Percentiles rank a stretch among this genome's conserved stretches.
phyloP scores from a whole-genome alignment of 192 early-diverging fungal genomes.

The Podila epicladia region DNA sequence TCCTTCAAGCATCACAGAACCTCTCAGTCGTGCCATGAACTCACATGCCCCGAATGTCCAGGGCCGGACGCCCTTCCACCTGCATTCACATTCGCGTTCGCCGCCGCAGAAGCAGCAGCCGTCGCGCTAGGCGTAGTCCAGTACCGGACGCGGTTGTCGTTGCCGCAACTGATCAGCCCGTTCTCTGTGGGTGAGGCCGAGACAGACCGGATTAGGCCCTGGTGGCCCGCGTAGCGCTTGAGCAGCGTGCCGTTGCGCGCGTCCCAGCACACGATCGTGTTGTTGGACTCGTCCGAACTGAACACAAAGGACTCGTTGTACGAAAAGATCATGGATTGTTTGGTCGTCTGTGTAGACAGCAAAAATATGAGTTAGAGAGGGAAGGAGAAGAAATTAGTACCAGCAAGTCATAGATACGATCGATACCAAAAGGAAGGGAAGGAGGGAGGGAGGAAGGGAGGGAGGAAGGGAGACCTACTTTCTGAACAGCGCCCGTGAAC shows the following conservation, averaged over 20 bases:
- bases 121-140: conserved; percentile 19
- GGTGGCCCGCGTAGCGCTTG: conserved; percentile 62
- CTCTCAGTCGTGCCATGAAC: no score
- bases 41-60: no score
- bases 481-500: conserved; percentile 74
- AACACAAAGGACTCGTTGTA: conserved; percentile 79
- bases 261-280: conserved; percentile 77
- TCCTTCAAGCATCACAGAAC: no score
- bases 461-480: conserved; percentile 29
- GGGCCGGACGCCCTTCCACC: not conserved
- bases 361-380: not conserved
- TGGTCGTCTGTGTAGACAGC: conserved; percentile 27
- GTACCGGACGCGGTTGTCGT: conserved; percentile 37
- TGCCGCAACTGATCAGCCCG: conserved; percentile 67
- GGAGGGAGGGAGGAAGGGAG: not conserved
- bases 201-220: conserved; percentile 63
- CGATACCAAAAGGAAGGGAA: no score
- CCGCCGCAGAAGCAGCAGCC: not conserved
- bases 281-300: conserved; percentile 70
- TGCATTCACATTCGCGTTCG: not conserved
- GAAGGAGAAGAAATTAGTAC: not conserved
- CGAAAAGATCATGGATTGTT: conserved; percentile 63
- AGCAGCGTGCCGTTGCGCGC: conserved; percentile 68
- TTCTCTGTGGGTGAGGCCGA: conserved; percentile 70
- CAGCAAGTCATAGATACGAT: not conserved